Evolutionary conservation across 75 land plant species (phyloP).

Genomic region (Pinus taeda): DNA sequence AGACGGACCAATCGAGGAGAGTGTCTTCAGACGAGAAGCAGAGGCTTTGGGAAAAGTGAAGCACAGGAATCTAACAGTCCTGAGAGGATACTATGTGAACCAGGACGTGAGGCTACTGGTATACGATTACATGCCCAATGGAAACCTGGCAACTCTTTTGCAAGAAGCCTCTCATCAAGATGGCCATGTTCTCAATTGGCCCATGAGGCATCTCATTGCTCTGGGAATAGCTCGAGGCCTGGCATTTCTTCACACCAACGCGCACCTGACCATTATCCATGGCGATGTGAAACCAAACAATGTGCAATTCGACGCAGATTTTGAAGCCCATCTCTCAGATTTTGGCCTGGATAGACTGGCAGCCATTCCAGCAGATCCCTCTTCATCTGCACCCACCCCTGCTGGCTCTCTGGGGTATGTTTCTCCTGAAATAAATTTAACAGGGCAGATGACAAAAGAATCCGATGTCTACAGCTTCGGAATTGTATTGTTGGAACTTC

Average conservation of each 20-base stretch:
- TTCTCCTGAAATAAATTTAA: conserved; percentile 64
- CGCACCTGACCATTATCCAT: conserved; percentile 73
- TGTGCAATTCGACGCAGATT: conserved; percentile 95
- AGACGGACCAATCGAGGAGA: conserved; percentile 53
- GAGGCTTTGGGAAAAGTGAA: conserved; percentile 82
- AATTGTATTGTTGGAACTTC: conserved; percentile 86
- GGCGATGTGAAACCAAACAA: conserved; percentile 92
- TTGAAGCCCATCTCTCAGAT: conserved; percentile 92
- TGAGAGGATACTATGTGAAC: conserved; percentile 86
- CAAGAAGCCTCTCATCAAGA: conserved; percentile 97
- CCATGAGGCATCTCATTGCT: conserved; percentile 97
- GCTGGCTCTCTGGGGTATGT: conserved; percentile 69
- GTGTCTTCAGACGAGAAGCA: conserved; percentile 72
- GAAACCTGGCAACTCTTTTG: conserved; percentile 85
- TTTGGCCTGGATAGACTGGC: conserved; percentile 80
- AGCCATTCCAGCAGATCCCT: conserved; percentile 45
- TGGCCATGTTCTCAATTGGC: conserved; percentile 97
- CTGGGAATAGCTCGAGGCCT: conserved; percentile 93
- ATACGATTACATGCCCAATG: conserved; percentile 99
- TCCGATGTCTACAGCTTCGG: conserved; percentile 95
- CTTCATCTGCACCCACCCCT: conserved; percentile 34
- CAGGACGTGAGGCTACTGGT: conserved; percentile 75
- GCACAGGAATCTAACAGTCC: conserved; percentile 87
- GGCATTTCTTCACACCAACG: conserved; percentile 69
- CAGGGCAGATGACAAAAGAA: conserved; percentile 71